Evolutionary conservation across 768 basidiomycete genomes (phyloP).

Genomic region (Hygrocybe punicea): DNA sequence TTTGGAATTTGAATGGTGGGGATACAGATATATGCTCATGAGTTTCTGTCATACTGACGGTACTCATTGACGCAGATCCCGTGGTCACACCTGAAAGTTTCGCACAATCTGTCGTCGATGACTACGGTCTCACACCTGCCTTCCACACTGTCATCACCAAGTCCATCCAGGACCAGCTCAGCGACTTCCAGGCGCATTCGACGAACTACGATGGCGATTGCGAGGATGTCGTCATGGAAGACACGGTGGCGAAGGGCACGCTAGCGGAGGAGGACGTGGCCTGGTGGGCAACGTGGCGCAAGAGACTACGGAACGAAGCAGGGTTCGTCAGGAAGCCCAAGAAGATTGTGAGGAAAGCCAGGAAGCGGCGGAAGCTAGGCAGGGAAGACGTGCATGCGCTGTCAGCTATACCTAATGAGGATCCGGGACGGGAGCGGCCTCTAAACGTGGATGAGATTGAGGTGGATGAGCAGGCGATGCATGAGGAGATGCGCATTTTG

Average conservation of each 20-base stretch:
- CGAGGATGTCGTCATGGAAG: constrained; percentile 28
- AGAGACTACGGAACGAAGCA: constrained; percentile 42
- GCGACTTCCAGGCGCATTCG: constrained; percentile 71
- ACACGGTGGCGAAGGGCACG: constrained; percentile 34
- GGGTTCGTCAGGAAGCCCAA: constrained; percentile 24
- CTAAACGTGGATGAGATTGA: constrained; percentile 60
- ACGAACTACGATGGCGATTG: constrained; percentile 50
- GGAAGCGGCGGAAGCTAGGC: constrained; percentile 43
- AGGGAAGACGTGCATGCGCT: constrained; percentile 15
- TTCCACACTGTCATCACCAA: constrained; percentile 70
- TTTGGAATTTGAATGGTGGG: constrained; percentile 96
- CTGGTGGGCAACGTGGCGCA: constrained; percentile 78
- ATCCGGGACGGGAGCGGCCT: constrained; percentile 41
- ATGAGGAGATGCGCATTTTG: constrained; percentile 87
- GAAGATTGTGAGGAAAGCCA: constrained; percentile 25
- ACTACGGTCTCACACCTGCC: constrained; percentile 69
- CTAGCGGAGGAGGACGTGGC: constrained; percentile 47
- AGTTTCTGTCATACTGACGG: neutral
- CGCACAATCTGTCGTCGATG: constrained; percentile 86
- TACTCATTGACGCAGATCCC: constrained; percentile 55
- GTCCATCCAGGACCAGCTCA: constrained; percentile 84
- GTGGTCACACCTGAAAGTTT: constrained; percentile 87
- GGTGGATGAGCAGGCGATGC: constrained; percentile 59
- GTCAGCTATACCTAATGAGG: constrained; percentile 22
- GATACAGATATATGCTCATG: neutral